phyloP scores from a whole-genome alignment of 2,329 filamentous ascomycete genomes.

The Byssoonygena ceratinophila region DNA sequence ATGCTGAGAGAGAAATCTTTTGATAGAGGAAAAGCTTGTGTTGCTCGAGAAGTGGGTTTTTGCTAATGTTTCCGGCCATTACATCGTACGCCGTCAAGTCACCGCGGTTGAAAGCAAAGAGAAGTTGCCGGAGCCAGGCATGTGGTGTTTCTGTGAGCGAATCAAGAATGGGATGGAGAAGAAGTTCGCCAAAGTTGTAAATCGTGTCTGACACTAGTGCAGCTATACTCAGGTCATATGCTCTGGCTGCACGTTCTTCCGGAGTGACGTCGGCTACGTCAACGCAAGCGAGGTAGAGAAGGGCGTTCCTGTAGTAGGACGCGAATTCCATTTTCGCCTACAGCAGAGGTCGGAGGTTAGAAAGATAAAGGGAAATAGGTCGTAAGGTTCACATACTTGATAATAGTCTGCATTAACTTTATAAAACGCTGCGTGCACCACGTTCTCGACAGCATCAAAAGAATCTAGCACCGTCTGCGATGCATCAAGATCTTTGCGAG shows the following conservation, averaged over 20 bases:
- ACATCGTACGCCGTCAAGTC: conserved; percentile 80
- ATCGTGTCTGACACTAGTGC: conserved; percentile 89
- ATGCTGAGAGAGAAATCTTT: conserved; percentile 93
- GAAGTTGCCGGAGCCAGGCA: conserved; percentile 84
- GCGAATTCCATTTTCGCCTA: conserved; percentile 80
- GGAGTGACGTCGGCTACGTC: conserved; percentile 64
- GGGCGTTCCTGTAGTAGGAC: conserved; percentile 92
- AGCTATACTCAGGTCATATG: conserved; percentile 85
- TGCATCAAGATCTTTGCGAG: conserved; percentile 73
- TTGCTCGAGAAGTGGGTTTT: conserved; percentile 66
- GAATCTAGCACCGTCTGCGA: conserved; percentile 79
- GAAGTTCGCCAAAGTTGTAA: conserved; percentile 99
- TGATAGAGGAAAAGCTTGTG: conserved; percentile 81
- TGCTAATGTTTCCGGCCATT: conserved; percentile 67
- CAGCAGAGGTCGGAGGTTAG: neutral
- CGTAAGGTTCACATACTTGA: conserved; percentile 45
- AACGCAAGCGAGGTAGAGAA: conserved; percentile 94
- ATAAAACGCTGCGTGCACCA: conserved; percentile 95
- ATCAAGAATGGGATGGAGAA: conserved; percentile 91
- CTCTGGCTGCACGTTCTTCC: conserved; percentile 67
- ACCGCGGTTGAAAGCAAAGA: conserved; percentile 95
- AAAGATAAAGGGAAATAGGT: conserved; percentile 5
- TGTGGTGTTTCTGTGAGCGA: conserved; percentile 64
- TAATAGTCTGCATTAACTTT: conserved; percentile 91
- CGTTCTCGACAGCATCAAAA: conserved; percentile 90